Conservation (phyloP, 2,329 filamentous ascomycete genomes). For the Trichoderma arundinaceum region DNA sequence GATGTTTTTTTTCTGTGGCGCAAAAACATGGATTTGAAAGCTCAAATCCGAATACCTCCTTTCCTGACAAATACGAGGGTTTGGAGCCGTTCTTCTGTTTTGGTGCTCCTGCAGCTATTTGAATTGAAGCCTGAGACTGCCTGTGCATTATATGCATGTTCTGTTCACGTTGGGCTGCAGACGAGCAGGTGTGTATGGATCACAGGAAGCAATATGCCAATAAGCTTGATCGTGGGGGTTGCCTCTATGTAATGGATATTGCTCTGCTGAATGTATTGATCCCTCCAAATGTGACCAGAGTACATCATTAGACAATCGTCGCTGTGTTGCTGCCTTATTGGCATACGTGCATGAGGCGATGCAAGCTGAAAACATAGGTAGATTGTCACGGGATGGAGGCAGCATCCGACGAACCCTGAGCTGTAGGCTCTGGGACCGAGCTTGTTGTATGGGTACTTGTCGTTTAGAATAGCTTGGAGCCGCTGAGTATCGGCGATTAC, state of each 20-base stretch:
- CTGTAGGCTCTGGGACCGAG: not conserved
- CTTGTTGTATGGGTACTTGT: not conserved
- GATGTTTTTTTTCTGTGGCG: not conserved
- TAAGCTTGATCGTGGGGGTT: slow-evolving; percentile 23
- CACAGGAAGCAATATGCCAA: slow-evolving; percentile 6
- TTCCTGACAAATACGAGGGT: not conserved
- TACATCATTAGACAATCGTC: not conserved
- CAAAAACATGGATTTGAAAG: not conserved
- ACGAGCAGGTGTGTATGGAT: slow-evolving; percentile 8
- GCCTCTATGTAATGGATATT: slow-evolving; percentile 22
- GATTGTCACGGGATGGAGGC: slow-evolving; percentile 20
- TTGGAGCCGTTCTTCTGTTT: not conserved
- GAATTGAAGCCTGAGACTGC: slow-evolving; percentile 12
- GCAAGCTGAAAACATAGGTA: slow-evolving; percentile 4
- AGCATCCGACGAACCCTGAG: not conserved
- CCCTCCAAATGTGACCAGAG: not conserved
- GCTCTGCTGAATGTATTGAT: not conserved
- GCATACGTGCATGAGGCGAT: not conserved
- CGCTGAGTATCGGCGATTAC: not conserved
- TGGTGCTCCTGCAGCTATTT: not conserved
- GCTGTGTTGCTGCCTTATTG: slow-evolving; percentile 24
- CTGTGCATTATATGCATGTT: not conserved
- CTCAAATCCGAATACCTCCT: not conserved
- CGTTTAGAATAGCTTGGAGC: not conserved
- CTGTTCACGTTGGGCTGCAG: slow-evolving; percentile 5